Base-by-base conservation (phyloP, 2,329 filamentous ascomycete genomes). In the Teratosphaeria epicoccoides region DNA sequence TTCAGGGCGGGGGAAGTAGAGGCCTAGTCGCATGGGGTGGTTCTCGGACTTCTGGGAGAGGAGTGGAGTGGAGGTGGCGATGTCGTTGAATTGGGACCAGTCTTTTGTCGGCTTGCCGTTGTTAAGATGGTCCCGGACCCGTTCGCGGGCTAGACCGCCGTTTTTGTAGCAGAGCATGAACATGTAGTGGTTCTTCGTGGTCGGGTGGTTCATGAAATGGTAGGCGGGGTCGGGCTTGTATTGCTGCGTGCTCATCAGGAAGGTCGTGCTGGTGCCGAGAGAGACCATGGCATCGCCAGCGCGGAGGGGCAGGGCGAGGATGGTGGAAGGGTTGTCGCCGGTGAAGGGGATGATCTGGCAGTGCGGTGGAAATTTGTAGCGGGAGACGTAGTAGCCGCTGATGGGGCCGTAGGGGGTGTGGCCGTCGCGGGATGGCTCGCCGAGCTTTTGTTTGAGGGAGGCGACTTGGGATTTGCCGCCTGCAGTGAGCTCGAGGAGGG, bases 151-250 rank as follows among this genome's bases (percentile, higher is more conserved):
- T 1, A 97, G 81, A 2, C 89, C 89, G 60, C 93, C 93, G 71
- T 98, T 98, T 73, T 97, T 97, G 76, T 97, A 98, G 77, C 93
- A 98, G 29, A 98, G 82, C 93, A 98, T 98, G 72, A 98, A 97
- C 93, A 98, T 97, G 78, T 95, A 96, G 54, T 96, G 80, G 1
- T 87, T 88, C 0, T 83, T 74, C 0, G 88, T 95, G 44, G 89
- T 93, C 1, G 93, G 93, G 70, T 97, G 90, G 74, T 96, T 95
- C 80, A 97, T 94, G 76, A 97, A 95, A 74, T 98, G 93, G 65
- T 95, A 95, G 6, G 86, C 81, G 2, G 88, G 87, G 65, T 96
- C 85, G 2, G 93, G 88, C 67, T 84, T 84, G 77, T 95, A 97
- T 62, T 81, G 78, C n/a, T 88, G 83, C 4, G 93, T 97, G 64